Evolutionary conservation across 2,329 filamentous ascomycete species (phyloP).

Genomic region (Verticillium isaacii): DNA sequence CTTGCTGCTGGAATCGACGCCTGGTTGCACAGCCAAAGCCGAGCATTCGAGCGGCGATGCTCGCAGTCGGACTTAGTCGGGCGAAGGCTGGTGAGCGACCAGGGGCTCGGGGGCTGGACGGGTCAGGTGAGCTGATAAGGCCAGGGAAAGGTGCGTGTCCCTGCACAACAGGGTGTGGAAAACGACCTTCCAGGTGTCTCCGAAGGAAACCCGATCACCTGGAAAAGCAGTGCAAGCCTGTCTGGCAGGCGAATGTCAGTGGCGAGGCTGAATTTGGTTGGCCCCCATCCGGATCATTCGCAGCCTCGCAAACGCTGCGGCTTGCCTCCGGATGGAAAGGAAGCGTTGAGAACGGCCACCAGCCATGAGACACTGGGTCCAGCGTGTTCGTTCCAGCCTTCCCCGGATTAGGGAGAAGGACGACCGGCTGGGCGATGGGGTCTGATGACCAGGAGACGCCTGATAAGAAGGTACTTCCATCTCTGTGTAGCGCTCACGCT

Average conservation of each 20-base stretch:
- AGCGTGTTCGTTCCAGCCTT: neutral
- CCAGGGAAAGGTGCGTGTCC: neutral
- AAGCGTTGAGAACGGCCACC: neutral
- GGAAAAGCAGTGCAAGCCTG: neutral
- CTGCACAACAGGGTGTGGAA: neutral
- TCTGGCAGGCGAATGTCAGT: neutral
- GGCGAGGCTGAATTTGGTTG: neutral
- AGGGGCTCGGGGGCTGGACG: neutral
- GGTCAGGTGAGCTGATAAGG: neutral
- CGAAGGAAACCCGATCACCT: neutral
- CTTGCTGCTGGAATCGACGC: neutral
- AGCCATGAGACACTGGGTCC: neutral
- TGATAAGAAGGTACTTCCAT: conserved; percentile 15
- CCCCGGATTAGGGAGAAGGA: neutral
- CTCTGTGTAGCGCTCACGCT: conserved; percentile 9
- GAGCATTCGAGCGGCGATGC: neutral
- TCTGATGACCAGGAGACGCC: neutral
- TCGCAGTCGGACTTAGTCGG: neutral
- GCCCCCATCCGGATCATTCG: neutral
- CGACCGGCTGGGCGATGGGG: neutral
- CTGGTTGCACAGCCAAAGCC: neutral
- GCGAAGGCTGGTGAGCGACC: neutral
- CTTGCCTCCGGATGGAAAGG: neutral
- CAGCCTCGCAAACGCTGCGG: neutral
- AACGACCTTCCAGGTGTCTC: neutral